These are phyloP conservation scores for Potentilla sterilis DNA, from an alignment of 306 rosid genomes.

Conservation along the genomic window DNA sequence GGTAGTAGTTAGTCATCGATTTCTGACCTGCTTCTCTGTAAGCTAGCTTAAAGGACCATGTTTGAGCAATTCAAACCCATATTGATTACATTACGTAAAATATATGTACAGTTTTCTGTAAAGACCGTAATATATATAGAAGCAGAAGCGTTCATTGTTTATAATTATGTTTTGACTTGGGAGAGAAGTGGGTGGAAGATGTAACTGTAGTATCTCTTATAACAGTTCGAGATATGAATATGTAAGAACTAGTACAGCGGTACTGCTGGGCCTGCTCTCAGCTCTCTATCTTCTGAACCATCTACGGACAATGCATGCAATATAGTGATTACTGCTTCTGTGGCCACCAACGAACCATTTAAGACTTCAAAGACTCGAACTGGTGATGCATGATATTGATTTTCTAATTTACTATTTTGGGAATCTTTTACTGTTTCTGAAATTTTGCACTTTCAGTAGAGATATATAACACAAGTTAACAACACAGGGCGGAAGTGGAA, in stretches of 20 bases:
- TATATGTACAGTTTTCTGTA: neutral
- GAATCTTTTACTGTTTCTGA: neutral
- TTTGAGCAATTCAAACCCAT: constrained; percentile 5
- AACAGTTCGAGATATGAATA: neutral
- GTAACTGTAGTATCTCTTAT: neutral
- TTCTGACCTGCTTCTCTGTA: neutral
- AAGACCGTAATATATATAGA: neutral
- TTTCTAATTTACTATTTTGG: neutral
- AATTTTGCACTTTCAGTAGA: neutral
- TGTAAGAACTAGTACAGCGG: neutral
- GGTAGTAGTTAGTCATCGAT: neutral
- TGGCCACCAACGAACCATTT: neutral
- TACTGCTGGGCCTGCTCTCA: constrained; percentile 16
- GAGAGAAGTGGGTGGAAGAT: constrained; percentile 15
- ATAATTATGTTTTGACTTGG: constrained; percentile 25
- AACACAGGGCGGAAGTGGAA: too few relatives aligned
- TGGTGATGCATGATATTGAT: neutral
- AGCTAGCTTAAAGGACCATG: neutral
- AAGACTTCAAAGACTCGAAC: neutral
- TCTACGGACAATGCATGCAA: constrained; percentile 7
- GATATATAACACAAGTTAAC: neutral
- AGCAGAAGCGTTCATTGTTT: neutral
- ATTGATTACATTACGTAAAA: neutral
- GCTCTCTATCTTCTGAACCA: neutral
- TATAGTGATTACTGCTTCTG: neutral